These are phyloP conservation scores for Penicillium arizonense DNA, from an alignment of 495 filamentous ascomycete species.

Conservation along the genomic window DNA sequence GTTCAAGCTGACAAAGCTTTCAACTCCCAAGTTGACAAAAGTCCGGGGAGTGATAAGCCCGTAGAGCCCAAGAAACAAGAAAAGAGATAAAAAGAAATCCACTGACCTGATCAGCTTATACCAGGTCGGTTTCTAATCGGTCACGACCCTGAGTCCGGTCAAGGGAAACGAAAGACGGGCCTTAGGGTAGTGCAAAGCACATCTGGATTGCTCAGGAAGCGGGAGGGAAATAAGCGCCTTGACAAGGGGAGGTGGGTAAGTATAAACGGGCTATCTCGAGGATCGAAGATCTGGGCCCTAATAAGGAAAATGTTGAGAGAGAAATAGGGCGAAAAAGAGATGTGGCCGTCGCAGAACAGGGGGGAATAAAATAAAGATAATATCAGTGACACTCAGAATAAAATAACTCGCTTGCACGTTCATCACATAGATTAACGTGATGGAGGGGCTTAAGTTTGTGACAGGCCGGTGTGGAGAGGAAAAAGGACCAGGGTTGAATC, in stretches of 20 bases:
- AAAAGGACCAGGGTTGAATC: constrained; percentile 1
- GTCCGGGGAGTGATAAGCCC: constrained; percentile 1
- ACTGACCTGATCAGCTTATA: constrained; percentile 21
- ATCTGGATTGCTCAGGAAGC: constrained; percentile 8
- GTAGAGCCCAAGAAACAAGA: neutral
- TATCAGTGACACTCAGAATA: constrained; percentile 12
- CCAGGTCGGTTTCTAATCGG: constrained; percentile 16
- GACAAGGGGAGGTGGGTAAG: constrained; percentile 8
- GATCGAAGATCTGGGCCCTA: constrained; percentile 18
- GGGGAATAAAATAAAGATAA: neutral
- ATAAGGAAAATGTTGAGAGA: constrained; percentile 15
- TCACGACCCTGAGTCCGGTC: constrained; percentile 21
- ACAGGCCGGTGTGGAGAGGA: constrained; percentile 18
- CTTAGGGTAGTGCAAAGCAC: constrained; percentile 20
- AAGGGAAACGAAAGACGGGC: constrained; percentile 14
- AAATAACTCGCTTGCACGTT: constrained; percentile 21
- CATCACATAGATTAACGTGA: constrained; percentile 30
- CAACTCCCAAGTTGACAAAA: neutral
- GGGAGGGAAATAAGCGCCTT: constrained; percentile 15
- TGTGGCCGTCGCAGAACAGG: neutral
- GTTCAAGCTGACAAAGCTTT: neutral
- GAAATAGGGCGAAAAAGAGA: constrained; percentile 13
- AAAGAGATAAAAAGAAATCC: neutral
- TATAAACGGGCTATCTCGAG: constrained; percentile 10
- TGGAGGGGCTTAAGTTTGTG: constrained; percentile 28